Evolutionary conservation across 2,329 filamentous ascomycete species (phyloP).

Genomic region (Verruconis gallopava): DNA sequence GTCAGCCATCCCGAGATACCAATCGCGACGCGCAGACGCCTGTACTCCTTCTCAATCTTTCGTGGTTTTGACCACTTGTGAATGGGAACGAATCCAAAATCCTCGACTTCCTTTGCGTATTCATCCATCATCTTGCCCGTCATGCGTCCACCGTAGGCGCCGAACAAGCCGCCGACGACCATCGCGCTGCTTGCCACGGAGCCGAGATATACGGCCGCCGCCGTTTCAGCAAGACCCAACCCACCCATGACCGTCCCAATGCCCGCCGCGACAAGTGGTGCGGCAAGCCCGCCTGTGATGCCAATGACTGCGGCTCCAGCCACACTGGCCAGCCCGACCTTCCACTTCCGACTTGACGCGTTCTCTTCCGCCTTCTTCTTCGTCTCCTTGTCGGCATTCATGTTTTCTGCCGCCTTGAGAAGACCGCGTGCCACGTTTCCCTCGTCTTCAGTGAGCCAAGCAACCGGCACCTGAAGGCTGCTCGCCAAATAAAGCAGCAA

Average conservation of each 20-base stretch:
- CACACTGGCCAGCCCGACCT: slow-evolving; percentile 76
- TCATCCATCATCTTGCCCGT: slow-evolving; percentile 75
- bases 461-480: slow-evolving; percentile 55
- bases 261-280: slow-evolving; percentile 63
- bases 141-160: slow-evolving; percentile 78
- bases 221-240: slow-evolving; percentile 57
- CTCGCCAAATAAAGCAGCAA: slow-evolving; percentile 58
- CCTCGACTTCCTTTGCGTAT: slow-evolving; percentile 75
- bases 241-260: slow-evolving; percentile 70
- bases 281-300: slow-evolving; percentile 65
- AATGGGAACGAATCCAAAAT: slow-evolving; percentile 76
- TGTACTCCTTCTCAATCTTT: slow-evolving; percentile 36
- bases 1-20: slow-evolving; percentile 73
- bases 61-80: slow-evolving; percentile 40
- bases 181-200: slow-evolving; percentile 67
- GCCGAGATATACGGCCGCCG: slow-evolving; percentile 67
- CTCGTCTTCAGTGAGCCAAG: slow-evolving; percentile 57
- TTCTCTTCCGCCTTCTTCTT: slow-evolving; percentile 58
- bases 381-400: slow-evolving; percentile 66
- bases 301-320: slow-evolving; percentile 81
- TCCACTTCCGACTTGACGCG: slow-evolving; percentile 54
- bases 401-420: slow-evolving; percentile 59
- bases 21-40: slow-evolving; percentile 61
- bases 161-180: slow-evolving; percentile 74
- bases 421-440: slow-evolving; percentile 61